Base-by-base conservation (phyloP, 257 asterid genomes). In the Rhazya stricta region DNA sequence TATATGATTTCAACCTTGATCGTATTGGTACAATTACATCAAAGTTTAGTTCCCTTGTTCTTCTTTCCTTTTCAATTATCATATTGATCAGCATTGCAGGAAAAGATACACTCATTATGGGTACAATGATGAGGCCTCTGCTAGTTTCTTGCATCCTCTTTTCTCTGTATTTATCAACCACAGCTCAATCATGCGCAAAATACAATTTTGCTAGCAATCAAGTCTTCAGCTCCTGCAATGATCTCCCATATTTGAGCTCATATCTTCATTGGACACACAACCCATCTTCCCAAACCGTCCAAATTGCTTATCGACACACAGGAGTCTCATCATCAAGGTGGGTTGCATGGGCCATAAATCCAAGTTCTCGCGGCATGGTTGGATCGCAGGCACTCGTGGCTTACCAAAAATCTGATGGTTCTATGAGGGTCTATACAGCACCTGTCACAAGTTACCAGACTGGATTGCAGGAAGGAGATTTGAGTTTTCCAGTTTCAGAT, bases 331-430 rank as follows among this genome's bases (percentile, higher is more conserved):
- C 92, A 21, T 78, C 92, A 1, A 81, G 86, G 43, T 93, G 97
- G 96, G 87, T 82, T 29, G 96, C 98, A 23, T 93, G 97, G 97
- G 98, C 91, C 8, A 79, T 93, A 9, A 93, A 93, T 58, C 98
- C 96, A 0, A 81, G 37, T 42, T 82, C 91, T 12, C 76, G 71
- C 15, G 97, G 98, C 51, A 91, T 93, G 98, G 84, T 79, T 29
- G 96, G 96, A 2, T 81, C 96, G 6, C 97, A 91, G 73, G 89
- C 96, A 36, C 86, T 91, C 0, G 91, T 93, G 50, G 98, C 97
- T 12, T 90, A 53, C 82, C 94, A 85, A 78, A 88, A 75, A 81
- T 80, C 97, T 19, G 96, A 91, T 77, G 97, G 96, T 10, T 74
- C 79, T 63, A 83, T 86, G 79, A 86, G 81, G 57, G 94, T 84